Base-by-base conservation (phyloP, 108 stramenopile genomes). In the Cyclotella kingstonii region DNA sequence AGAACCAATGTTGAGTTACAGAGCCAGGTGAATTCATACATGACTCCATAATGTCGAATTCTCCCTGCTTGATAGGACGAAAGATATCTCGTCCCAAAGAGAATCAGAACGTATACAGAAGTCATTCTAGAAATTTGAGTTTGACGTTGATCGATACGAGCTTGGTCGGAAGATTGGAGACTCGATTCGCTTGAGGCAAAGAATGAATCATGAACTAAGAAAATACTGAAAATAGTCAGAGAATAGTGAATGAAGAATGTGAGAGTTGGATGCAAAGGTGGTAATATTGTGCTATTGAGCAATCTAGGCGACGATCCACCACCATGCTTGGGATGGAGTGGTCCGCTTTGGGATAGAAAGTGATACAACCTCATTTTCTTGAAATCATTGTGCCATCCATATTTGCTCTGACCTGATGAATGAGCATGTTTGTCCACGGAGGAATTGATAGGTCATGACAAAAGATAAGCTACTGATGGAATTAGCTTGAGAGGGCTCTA, bases 11-110 rank as follows among this genome's bases (percentile, higher is more conserved):
- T 87, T 3, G 68, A 74, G 35, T 82, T 84, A 56, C 90, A 91
- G 14, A 86, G 53, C 80, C 86, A 91, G 8, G 84, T 85, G 26
- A 72, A 74, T 73, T 87, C 90, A 31, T 83, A 82, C 28, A 81
- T 27, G 8, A 89, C 70, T 7, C 56, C 64, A 36, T 68, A 44
- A 48, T 64, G 79, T 31, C 60, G 52, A 26, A 77, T 53, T 45
- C 47, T 31, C 17, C 60, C 60, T 4, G 64, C 57, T 23, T 60
- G 17, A 42, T 44, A 63, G 3, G 83, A 71, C 8, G 65, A 65
- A 26, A 81, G 62, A 51, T 59, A 73, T 56, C 86, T 53, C 11
- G 65, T 62, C 5, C 40, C 29, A 33, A 87, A 76, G 10, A 78
- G 64, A 26, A 68, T 45, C 3, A 52, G 7, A 25, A 74, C 62